Base-by-base conservation (phyloP, 257 asterid species). In the Rehmannia glutinosa region DNA sequence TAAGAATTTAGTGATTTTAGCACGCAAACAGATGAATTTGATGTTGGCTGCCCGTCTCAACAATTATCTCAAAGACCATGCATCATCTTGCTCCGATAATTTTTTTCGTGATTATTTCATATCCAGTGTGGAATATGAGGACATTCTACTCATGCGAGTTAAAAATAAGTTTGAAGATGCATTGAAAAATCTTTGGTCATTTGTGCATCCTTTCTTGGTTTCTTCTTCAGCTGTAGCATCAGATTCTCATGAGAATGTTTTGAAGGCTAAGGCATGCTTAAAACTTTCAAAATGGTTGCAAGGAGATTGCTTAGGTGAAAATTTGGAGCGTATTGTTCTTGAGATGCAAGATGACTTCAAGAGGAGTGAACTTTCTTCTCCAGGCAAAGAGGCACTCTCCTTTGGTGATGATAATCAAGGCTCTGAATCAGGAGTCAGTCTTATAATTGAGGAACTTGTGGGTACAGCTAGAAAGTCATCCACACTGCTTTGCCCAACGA, bases 191-290 rank as follows among this genome's bases (percentile, higher is more conserved):
- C 83, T 84, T 62, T 94, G 97, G 96, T 86, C 95, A 68, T 73
- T 85, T 81, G 73, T 94, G 75, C 87, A 70, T 57, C 88, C 96
- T 65, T 73, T 69, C 73, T 62, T 87, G 79, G 73, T 81, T 71
- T 79, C 87, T 70, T 78, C 89, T 76, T 61, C 87, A 74, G 64
- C 50, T 64, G 76, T 56, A 49, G 77, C 67, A 12, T 73, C 86
- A 57, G 69, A 78, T 74, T 74, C 86, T 62, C 81, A 50, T 75
- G 89, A 77, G 66, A 84, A 75, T 77, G 83, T 73, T 68, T 66
- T 88, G 69, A 94, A 81, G 85, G 97, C 97, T 39, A 94, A 86
- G 77, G 96, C 97, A 62, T 91, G 97, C 84, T 76, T 94, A 79
- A 94, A 94, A 87, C 87, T 94, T 42, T 91, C 99, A 36, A 83